Conservation (phyloP, 176 grass and related monocot species). For the Typha latifolia region DNA sequence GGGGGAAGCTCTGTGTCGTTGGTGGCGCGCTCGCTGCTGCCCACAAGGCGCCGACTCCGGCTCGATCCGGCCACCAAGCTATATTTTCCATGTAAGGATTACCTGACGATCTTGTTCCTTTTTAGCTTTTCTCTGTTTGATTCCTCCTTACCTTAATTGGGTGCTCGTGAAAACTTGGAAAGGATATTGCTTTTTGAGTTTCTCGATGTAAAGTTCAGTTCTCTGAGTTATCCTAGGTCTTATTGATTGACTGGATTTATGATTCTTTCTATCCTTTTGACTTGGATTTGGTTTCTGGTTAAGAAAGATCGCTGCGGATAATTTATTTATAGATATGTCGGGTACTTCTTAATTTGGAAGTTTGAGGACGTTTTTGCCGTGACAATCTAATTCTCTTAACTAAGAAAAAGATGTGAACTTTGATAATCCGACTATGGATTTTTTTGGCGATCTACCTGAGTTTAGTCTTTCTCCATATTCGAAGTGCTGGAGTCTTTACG, state of each 20-base stretch:
- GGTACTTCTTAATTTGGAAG: neutral
- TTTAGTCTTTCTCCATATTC: no score
- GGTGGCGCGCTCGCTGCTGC: conserved; percentile 70
- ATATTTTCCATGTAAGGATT: conserved; percentile 91
- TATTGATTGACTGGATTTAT: neutral
- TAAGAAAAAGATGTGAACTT: no score
- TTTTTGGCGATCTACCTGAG: no score
- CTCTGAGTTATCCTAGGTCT: neutral
- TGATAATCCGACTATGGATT: no score
- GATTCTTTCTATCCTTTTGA: neutral
- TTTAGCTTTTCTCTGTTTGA: neutral
- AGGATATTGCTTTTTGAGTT: neutral
- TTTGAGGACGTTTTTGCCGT: neutral
- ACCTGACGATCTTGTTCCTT: neutral
- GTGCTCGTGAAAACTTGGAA: neutral
- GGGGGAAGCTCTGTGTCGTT: conserved; percentile 48
- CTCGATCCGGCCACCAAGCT: conserved; percentile 88
- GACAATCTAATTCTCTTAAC: neutral
- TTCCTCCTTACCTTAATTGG: neutral
- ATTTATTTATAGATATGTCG: neutral
- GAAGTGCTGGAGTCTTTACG: neutral
- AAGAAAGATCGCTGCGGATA: neutral
- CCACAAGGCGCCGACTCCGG: conserved; percentile 54
- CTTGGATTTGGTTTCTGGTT: neutral
- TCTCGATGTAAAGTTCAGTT: neutral